Percentiles rank a stretch among this genome's conserved stretches.
phyloP scores from a whole-genome alignment of 768 basidiomycete genomes.

The Tricholoma saponaceum region DNA sequence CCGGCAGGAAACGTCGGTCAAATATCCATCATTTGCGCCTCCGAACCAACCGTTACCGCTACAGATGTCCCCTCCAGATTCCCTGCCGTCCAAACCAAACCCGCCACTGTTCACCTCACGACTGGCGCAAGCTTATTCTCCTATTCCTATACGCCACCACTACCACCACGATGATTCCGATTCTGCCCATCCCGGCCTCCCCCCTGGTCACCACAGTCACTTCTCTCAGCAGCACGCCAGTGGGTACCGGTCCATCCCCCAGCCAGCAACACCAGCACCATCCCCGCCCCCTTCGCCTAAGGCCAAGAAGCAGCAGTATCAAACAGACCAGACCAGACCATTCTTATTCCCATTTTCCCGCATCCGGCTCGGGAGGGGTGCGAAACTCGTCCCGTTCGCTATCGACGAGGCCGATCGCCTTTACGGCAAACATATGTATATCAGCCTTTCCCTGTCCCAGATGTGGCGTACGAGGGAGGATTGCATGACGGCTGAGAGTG shows the following conservation, averaged over 20 bases:
- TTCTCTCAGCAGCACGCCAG: constrained; percentile 29
- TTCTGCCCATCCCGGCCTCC: constrained; percentile 36
- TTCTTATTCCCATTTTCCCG: constrained; percentile 95
- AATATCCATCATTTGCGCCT: constrained; percentile 91
- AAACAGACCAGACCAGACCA: constrained; percentile 91
- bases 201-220: constrained; percentile 29
- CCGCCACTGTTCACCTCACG: constrained; percentile 48
- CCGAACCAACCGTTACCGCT: constrained; percentile 39
- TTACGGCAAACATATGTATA: constrained; percentile 86
- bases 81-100: constrained; percentile 28
- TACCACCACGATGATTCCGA: constrained; percentile 85
- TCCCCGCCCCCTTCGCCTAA: constrained; percentile 81
- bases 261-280: constrained; percentile 87
- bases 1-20: constrained; percentile 85
- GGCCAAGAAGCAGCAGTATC: constrained; percentile 97
- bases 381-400: constrained; percentile 84
- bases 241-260: constrained; percentile 43
- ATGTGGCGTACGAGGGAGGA: constrained; percentile 97
- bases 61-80: constrained; percentile 25
- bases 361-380: constrained; percentile 49
- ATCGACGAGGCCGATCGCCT: constrained; percentile 94
- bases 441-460: constrained; percentile 84
- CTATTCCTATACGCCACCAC: constrained; percentile 91
- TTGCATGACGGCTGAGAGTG: constrained; percentile 91
- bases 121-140: constrained; percentile 87